Evolutionary conservation across 495 filamentous ascomycete genomes (phyloP).

Genomic region (Amphirosellinia nigrospora): DNA sequence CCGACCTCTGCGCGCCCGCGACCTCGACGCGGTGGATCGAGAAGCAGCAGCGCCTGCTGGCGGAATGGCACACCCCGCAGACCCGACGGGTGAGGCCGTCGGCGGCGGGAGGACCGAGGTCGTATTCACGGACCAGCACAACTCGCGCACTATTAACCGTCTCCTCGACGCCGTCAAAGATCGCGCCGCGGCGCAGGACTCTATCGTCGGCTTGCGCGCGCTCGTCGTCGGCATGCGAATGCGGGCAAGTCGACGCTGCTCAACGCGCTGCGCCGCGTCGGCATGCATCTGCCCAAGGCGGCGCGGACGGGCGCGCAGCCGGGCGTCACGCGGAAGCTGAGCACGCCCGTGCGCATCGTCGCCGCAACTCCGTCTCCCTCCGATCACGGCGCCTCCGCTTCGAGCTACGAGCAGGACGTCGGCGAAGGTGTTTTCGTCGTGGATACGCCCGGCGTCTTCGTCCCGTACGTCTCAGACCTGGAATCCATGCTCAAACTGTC

Average conservation of each 20-base stretch:
- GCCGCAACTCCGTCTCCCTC: neutral
- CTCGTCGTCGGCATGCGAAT: constrained; percentile 96
- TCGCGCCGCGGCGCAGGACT: constrained; percentile 39
- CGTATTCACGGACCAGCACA: constrained; percentile 48
- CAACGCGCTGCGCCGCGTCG: constrained; percentile 77
- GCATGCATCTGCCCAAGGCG: constrained; percentile 67
- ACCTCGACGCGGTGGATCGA: constrained; percentile 21
- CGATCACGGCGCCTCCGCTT: too few relatives aligned
- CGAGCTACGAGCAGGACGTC: constrained; percentile 44
- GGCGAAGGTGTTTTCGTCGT: constrained; percentile 55
- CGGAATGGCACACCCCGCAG: constrained; percentile 51
- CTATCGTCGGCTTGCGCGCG: constrained; percentile 67
- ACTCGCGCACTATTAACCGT: constrained; percentile 39
- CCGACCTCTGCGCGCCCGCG: constrained; percentile 66
- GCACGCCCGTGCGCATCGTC: constrained; percentile 78
- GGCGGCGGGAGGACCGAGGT: constrained; percentile 40
- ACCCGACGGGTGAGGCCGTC: neutral
- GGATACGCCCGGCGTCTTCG: constrained; percentile 79
- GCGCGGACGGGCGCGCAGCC: constrained; percentile 84
- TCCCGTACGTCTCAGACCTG: constrained; percentile 84
- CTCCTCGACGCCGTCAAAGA: constrained; percentile 44
- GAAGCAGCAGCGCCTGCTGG: constrained; percentile 31
- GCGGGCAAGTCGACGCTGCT: constrained; percentile 91
- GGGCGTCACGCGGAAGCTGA: constrained; percentile 86
- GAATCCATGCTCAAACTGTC: constrained; percentile 93